Evolutionary conservation across 768 basidiomycete genomes (phyloP), one percentile per base, ranked within the genome.

Genomic region (Mycena indigotica): DNA sequence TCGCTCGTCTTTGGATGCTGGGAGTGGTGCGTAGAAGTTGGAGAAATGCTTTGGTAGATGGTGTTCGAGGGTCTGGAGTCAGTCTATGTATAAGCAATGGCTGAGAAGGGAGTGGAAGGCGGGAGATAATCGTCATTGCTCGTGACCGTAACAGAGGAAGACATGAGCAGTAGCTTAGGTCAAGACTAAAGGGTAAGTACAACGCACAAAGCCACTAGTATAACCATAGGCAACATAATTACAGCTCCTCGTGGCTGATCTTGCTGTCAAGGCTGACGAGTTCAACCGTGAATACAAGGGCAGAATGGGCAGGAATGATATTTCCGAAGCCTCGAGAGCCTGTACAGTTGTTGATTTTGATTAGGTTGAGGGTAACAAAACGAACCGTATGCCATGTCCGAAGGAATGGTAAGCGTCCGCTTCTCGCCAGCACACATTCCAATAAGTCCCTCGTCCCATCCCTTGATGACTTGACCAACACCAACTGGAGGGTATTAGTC

Each of bases 251-350:
- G 54, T 73, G 81, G 50, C 66, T 67, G 25, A 61, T 61, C 52
- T 73, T 72, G 48, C 75, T 73, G 53, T 87, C 78, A 65, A 95
- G 72, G 41, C 77, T 78, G n/a, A 88, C 75, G 25, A 96, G 80
- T 69, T 96, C 93, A 12, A 91, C 89, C 6, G 92, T 89, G 73
- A 97, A 96, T 19, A 93, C 85, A 25, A 96, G 79, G 5, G 87
- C 86, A 13, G 93, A 85, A 66, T 88, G 77, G 35, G 89, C 76
- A 29, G 93, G 94, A 53, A 98, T 98, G 57, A 87, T 72, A 15
- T 72, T 73, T 5, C 91, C 91, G 65, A 87, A 86, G 13, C 93
- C 94, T 46, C 89, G 84, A 2, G 78, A 67, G 32, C 93, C 91
- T 93, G 56, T 21, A 26, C 53, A 53, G 0, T 2, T 40, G 26